Base-by-base conservation (phyloP, 2,329 filamentous ascomycete genomes). In the Cercospora zeae-maydis region DNA sequence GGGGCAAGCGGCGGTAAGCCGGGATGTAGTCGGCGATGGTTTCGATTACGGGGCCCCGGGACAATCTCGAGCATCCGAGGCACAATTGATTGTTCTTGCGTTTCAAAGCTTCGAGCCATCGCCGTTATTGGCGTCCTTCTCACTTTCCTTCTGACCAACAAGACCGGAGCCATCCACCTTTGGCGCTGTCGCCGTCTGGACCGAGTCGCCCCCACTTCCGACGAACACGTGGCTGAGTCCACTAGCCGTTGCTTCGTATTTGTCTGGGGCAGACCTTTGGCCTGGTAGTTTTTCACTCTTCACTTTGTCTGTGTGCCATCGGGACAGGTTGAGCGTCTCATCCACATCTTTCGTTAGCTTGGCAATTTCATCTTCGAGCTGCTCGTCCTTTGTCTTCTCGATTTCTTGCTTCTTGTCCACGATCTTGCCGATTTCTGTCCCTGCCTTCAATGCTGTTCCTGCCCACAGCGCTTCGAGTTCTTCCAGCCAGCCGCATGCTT, bases 381-480 rank as follows among this genome's bases (percentile, higher is more conserved):
- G 70, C 72, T 88, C 84, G 66, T 88, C 85, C 49, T 79, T 80
- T 8, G 76, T 80, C 58, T 77, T 74, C 62, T 73, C 71, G 59
- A 71, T 68, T 45, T 73, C 71, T 36, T 59, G 59, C 49, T 55
- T 53, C 56, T 66, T 66, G 2, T n/a, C 37, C 31, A 16, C 30
- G 13, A n/a, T 14, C 14, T 56, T 47, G 4, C 58, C 64, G 4
- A 58, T 47, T 3, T 65, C 83, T 63, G 78, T 81, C 69, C 83
- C 83, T 70, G 86, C 81, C 65, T 84, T 79, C 24, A 87, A 79
- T 3, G 89, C 88, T 0, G 88, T 83, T 51, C 79, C 77, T 21
- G 86, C 81, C 92, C 92, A 98, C 58, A 91, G 70, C 2, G 74
- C 76, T 73, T 97, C 91, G 14, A 99, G 80, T 73, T 98, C 93